These are phyloP conservation scores for Solanum raphanifolium DNA, from an alignment of 257 asterid genomes.

Conservation along the genomic window DNA sequence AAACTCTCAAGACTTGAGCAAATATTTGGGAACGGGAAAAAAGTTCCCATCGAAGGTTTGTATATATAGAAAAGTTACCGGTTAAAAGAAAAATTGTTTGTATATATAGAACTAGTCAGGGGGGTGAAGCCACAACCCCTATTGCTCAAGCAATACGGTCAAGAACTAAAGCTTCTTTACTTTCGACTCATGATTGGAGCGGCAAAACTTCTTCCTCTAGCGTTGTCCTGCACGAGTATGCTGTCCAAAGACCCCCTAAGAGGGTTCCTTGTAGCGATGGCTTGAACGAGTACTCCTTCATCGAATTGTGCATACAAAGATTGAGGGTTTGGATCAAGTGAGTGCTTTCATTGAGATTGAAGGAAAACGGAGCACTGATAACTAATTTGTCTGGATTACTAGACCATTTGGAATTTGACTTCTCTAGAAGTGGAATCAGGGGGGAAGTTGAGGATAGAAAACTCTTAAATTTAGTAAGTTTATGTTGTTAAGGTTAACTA, in stretches of 20 bases:
- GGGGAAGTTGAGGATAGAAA: neutral
- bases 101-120: neutral
- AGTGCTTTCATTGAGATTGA: neutral
- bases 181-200: neutral
- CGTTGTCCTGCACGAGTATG: neutral
- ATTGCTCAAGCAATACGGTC: neutral
- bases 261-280: neutral
- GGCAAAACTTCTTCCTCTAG: neutral
- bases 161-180: neutral
- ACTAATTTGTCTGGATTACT: neutral
- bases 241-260: neutral
- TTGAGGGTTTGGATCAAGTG: neutral
- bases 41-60: neutral
- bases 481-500: neutral
- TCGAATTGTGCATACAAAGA: neutral
- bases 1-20: neutral
- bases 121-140: neutral
- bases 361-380: neutral
- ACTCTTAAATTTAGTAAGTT: neutral
- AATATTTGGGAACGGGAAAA: neutral
- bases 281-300: neutral
- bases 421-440: neutral
- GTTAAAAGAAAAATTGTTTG: neutral
- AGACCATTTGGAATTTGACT: neutral
- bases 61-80: neutral